Percentiles rank a stretch among this genome's conserved stretches.
phyloP scores from a whole-genome alignment of 129 eudicot genomes.

The Glebionis coronaria region DNA sequence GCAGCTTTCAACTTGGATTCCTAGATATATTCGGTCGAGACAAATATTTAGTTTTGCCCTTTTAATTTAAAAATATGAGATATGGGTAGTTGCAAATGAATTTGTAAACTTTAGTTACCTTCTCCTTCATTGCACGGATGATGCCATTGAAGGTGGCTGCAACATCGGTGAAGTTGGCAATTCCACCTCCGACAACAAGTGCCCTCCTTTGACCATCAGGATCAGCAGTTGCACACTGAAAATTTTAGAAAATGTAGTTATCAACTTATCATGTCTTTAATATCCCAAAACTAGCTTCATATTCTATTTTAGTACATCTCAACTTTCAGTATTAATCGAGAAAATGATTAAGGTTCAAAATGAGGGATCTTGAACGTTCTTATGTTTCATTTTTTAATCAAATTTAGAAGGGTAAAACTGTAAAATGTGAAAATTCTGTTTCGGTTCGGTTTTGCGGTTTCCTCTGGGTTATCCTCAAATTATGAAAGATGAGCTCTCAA shows the following conservation, averaged over 20 bases:
- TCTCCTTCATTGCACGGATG: slow-evolving; percentile 60
- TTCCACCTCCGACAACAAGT: slow-evolving; percentile 95
- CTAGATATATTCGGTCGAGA: slow-evolving; percentile 25
- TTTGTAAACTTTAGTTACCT: no score
- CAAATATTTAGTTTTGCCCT: slow-evolving; percentile 22
- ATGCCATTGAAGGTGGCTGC: slow-evolving; percentile 97
- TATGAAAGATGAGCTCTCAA: not conserved
- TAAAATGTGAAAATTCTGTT: not conserved
- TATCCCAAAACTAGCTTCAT: not conserved
- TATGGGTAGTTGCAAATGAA: not conserved
- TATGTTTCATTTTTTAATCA: not conserved
- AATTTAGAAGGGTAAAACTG: not conserved
- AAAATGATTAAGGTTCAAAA: not conserved
- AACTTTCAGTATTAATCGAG: not conserved
- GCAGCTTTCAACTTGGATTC: slow-evolving; percentile 94
- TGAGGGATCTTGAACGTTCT: not conserved
- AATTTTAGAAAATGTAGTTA: not conserved
- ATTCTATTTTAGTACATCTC: not conserved
- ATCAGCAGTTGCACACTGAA: slow-evolving; percentile 82
- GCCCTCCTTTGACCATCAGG: slow-evolving; percentile 98
- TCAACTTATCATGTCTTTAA: not conserved
- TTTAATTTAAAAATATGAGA: not conserved
- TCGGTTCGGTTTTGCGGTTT: not conserved
- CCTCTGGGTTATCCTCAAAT: not conserved
- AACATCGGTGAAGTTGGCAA: slow-evolving; percentile 93